Conservation (phyloP, 1,284 basidiomycete genomes). For the Fomitopsis schrenkii region DNA sequence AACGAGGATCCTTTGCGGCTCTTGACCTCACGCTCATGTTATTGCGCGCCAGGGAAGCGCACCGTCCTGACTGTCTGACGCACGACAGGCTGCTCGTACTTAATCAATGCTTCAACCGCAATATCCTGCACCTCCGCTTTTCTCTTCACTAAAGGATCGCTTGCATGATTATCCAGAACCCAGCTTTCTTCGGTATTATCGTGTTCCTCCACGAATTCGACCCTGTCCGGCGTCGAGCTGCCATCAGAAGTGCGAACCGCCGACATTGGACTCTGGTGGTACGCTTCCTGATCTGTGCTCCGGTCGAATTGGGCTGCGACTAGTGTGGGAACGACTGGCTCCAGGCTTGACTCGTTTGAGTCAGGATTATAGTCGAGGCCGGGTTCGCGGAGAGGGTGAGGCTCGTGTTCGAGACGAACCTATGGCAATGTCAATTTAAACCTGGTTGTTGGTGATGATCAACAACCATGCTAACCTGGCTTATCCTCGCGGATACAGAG, state of each 20-base stretch:
- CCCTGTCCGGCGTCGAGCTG: background rate
- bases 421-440: background rate
- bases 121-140: background rate
- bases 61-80: conserved; percentile 13
- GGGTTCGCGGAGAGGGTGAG: background rate
- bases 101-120: background rate
- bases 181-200: background rate
- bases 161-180: background rate
- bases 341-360: background rate
- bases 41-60: conserved; percentile 32
- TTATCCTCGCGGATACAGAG: background rate
- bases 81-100: background rate
- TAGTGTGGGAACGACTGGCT: conserved; percentile 6
- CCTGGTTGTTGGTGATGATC: background rate
- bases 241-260: background rate
- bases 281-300: background rate
- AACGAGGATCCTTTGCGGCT: conserved; percentile 5
- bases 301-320: conserved; percentile 5
- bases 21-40: conserved; percentile 27
- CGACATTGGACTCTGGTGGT: background rate
- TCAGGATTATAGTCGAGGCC: background rate
- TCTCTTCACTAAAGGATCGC: background rate
- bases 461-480: background rate
- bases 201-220: background rate
- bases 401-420: background rate